phyloP scores from a whole-genome alignment of 2,329 filamentous ascomycete genomes.

The Claviceps quebecensis region DNA sequence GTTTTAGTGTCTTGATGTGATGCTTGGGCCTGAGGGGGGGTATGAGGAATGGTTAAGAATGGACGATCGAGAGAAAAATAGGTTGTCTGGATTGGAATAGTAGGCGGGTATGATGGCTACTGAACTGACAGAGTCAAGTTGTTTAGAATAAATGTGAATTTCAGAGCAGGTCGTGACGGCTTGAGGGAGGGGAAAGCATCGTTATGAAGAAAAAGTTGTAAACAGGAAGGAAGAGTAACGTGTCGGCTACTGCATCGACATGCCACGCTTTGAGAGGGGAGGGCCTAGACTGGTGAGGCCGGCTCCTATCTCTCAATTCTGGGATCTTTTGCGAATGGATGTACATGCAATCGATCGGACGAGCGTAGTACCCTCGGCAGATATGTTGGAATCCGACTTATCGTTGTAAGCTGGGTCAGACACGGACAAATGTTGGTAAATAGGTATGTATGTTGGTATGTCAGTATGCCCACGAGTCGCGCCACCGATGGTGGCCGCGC shows the following conservation, averaged over 20 bases:
- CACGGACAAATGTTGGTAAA: background rate
- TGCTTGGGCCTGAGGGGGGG: background rate
- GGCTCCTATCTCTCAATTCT: background rate
- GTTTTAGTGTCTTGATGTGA: background rate
- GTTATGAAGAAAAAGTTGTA: background rate
- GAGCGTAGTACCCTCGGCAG: background rate
- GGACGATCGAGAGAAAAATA: background rate
- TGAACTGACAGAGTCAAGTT: background rate
- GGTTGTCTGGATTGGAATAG: background rate
- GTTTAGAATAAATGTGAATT: background rate
- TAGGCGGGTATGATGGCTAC: background rate
- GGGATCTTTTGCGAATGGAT: background rate
- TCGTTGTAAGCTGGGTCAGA: background rate
- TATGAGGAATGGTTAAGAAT: background rate
- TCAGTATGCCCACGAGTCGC: background rate
- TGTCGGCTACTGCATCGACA: background rate
- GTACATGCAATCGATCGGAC: background rate
- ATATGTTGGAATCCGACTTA: background rate
- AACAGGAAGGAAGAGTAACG: background rate
- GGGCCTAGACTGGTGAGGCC: background rate
- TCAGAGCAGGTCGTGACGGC: background rate
- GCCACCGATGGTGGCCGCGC: background rate
- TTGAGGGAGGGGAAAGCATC: too few species aligned
- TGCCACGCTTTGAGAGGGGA: background rate
- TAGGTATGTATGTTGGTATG: too few species aligned